Percentiles rank a stretch among this genome's conserved stretches.
These are phyloP conservation scores for Pichia sp. DNA, from an alignment of 1,139 yeast genomes.

Conservation along the genomic window DNA sequence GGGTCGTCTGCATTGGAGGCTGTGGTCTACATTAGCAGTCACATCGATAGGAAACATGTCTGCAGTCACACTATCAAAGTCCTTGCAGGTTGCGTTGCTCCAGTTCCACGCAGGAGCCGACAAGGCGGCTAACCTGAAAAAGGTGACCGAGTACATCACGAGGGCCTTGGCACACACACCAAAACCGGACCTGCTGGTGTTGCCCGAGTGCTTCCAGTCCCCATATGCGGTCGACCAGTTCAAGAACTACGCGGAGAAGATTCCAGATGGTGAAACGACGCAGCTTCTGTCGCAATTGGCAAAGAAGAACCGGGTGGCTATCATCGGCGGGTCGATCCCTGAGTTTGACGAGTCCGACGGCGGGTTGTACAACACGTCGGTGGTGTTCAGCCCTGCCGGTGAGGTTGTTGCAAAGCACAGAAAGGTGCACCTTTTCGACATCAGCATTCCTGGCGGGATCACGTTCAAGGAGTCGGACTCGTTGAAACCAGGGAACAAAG, in stretches of 20 bases:
- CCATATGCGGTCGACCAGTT: constrained; percentile 89
- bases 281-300: constrained; percentile 60
- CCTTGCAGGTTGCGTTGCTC: constrained; percentile 60
- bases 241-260: constrained; percentile 73
- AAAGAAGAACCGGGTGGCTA: constrained; percentile 50
- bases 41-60: constrained; percentile 18
- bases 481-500: constrained; percentile 71
- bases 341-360: constrained; percentile 52
- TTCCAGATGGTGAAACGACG: constrained; percentile 70
- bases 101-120: constrained; percentile 74
- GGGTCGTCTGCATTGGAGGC: no score
- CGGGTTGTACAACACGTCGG: constrained; percentile 74
- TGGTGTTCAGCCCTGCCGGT: constrained; percentile 70
- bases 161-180: constrained; percentile 50
- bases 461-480: constrained; percentile 78
- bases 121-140: constrained; percentile 53
- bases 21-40: no score
- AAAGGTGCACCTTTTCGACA: constrained; percentile 85
- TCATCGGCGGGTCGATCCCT: constrained; percentile 91
- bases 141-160: constrained; percentile 46
- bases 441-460: constrained; percentile 85
- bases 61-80: constrained; percentile 22
- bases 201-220: constrained; percentile 93
- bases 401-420: constrained; percentile 79
- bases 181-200: constrained; percentile 52